phyloP scores from a whole-genome alignment of 31 red algal species.

The Odonthalia washingtoniensis region DNA sequence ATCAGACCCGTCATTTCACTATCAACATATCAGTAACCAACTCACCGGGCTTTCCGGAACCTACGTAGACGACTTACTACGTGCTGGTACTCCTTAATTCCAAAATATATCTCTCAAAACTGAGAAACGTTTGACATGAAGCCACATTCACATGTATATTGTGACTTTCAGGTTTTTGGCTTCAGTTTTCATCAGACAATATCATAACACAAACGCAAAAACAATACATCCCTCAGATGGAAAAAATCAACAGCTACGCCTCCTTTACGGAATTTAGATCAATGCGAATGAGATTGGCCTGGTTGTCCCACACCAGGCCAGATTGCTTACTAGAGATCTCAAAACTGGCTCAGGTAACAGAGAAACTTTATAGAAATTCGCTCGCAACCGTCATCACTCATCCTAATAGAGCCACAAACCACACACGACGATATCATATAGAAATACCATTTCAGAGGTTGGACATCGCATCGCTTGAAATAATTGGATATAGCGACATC shows the following conservation, averaged over 20 bases:
- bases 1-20: constrained; percentile 49
- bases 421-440: no score
- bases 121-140: background rate
- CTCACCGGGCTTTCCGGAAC: constrained; percentile 23
- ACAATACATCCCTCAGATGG: background rate
- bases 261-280: background rate
- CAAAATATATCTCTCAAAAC: background rate
- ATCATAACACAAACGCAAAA: background rate
- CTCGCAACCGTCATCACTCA: no score
- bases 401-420: no score
- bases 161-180: background rate
- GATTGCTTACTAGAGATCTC: constrained; percentile 40
- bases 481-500: constrained; percentile 37
- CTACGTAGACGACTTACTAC: no score
- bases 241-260: constrained; percentile 19
- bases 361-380: constrained; percentile 40
- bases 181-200: background rate
- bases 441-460: no score
- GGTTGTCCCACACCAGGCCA: constrained; percentile 31
- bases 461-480: no score
- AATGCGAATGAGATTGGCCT: constrained; percentile 42
- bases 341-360: constrained; percentile 31
- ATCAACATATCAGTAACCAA: background rate
- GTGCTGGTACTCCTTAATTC: no score
- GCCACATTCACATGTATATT: constrained; percentile 6